These are phyloP conservation scores for Gonapodya sp. DNA, from an alignment of 192 early-diverging fungal species.

Conservation along the genomic window DNA sequence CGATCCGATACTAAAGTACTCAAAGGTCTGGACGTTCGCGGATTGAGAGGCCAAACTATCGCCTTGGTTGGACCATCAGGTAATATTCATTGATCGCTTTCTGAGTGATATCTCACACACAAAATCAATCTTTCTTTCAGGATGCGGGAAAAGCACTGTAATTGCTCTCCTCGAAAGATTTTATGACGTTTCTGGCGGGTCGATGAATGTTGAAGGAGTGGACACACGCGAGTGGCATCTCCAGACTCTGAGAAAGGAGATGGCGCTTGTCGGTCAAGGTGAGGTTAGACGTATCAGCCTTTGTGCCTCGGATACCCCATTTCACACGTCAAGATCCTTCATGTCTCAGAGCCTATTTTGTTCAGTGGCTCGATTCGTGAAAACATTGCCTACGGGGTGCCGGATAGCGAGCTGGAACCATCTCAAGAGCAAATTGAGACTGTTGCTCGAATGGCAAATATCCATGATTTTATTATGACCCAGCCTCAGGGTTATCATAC, in stretches of 20 bases:
- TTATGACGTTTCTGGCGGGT: slow-evolving; percentile 38
- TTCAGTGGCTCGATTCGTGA: slow-evolving; percentile 47
- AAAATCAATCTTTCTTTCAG: neutral
- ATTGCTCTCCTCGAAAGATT: slow-evolving; percentile 50
- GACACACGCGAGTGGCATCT: slow-evolving; percentile 35
- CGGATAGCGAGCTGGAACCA: slow-evolving; percentile 29
- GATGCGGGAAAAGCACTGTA: slow-evolving; percentile 37
- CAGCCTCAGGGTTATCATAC: slow-evolving; percentile 53
- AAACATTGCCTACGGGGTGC: slow-evolving; percentile 48
- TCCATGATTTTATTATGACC: slow-evolving; percentile 62
- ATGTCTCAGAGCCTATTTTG: slow-evolving; percentile 24
- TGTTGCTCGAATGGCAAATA: slow-evolving; percentile 59
- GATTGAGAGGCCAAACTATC: slow-evolving; percentile 50
- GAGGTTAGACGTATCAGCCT: too few relatives aligned
- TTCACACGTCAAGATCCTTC: neutral
- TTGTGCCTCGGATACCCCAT: too few relatives aligned
- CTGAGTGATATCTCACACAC: neutral
- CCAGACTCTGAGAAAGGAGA: slow-evolving; percentile 27
- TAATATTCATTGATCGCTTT: neutral
- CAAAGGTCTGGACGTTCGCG: slow-evolving; percentile 15
- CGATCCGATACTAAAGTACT: slow-evolving; percentile 28
- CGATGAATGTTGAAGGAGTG: slow-evolving; percentile 27
- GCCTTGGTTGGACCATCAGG: slow-evolving; percentile 79
- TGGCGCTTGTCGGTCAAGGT: slow-evolving; percentile 37
- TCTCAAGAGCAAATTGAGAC: slow-evolving; percentile 36